A percentile compares a stretch with the other conserved stretches of the same genome.
Evolutionary conservation across 1,284 basidiomycete genomes (phyloP).

Genomic region (Ustilago tritici): DNA sequence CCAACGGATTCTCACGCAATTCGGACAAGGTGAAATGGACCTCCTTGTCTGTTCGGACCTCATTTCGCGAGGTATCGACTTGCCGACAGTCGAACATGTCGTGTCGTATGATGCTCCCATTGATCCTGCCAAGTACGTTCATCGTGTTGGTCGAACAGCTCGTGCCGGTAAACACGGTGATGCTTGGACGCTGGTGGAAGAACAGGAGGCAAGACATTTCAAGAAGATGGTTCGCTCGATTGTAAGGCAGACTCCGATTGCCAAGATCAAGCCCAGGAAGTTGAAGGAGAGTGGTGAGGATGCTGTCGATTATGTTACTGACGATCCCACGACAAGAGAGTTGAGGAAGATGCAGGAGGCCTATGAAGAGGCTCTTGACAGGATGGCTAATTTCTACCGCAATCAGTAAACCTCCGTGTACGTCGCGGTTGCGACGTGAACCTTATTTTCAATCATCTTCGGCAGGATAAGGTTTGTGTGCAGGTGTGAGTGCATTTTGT

Average conservation of each 20-base stretch:
- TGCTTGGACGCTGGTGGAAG: conserved; percentile 94
- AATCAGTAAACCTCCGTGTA: conserved; percentile 21
- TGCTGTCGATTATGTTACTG: conserved; percentile 33
- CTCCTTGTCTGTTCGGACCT: conserved; percentile 94
- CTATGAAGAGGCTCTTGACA: conserved; percentile 53
- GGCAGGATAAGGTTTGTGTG: neutral
- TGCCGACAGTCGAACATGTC: conserved; percentile 89
- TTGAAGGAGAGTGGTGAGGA: conserved; percentile 20
- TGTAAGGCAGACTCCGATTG: conserved; percentile 39
- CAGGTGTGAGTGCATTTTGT: neutral
- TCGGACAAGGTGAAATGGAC: conserved; percentile 83
- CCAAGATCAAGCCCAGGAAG: conserved; percentile 46
- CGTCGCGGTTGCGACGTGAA: conserved; percentile 3
- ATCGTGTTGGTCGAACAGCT: conserved; percentile 93
- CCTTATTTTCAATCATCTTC: neutral
- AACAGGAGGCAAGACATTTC: conserved; percentile 77
- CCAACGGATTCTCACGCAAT: conserved; percentile 81
- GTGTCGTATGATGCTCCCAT: conserved; percentile 93
- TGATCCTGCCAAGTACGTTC: conserved; percentile 98
- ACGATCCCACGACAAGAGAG: conserved; percentile 28
- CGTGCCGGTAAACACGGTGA: conserved; percentile 86
- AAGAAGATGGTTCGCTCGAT: conserved; percentile 46
- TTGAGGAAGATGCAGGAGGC: conserved; percentile 27
- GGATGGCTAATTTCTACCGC: conserved; percentile 52
- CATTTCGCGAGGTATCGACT: conserved; percentile 95